Evolutionary conservation across 2,329 filamentous ascomycete genomes (phyloP), one percentile per base, ranked within the genome.

Genomic region (Paracoccidioides lutzii): DNA sequence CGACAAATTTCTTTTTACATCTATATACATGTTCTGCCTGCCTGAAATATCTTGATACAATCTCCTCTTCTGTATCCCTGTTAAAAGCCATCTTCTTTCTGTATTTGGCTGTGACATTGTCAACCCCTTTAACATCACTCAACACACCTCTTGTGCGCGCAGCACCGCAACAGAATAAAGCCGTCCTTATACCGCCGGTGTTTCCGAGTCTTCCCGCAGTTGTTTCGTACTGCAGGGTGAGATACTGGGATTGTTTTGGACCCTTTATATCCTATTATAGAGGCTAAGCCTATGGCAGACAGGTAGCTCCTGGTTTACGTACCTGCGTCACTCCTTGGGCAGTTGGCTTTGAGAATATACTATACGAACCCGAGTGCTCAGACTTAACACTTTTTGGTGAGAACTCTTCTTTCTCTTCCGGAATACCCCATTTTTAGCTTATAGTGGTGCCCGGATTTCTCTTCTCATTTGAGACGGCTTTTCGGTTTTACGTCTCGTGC

Each of bases 71-170:
- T 32, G 4, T n/a, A 4, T 32, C 33, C n/a, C 35, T 32, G 37
- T 40, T 51, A 10, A 41, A 8, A 32, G 37, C 14, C 28, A 12
- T 38, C 15, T 38, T 3, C 6, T 32, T 52, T 32, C 33, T n/a
- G 37, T 28, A 15, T 22, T 38, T 42, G 50, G 37, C 12, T 15
- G 35, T 46, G 64, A 22, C 61, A 59, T 57, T 52, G 53, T 55
- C 52, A 57, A 43, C 52, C 58, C 55, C 50, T 43, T 58, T 54
- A 53, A 43, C 55, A 37, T 49, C 59, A 48, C 22, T 53, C 53
- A 55, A 54, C 59, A 60, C 58, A 57, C 22, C 32, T 50, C 53
- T 59, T 48, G 49, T 1, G 35, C 30, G 22, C 49, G 4, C 12
- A 42, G 28, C 38, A n/a, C 3, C 14, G 50, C 37, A 43, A 32